Evolutionary conservation across 2,329 filamentous ascomycete genomes (phyloP).

Genomic region (Exophiala oligosperma): DNA sequence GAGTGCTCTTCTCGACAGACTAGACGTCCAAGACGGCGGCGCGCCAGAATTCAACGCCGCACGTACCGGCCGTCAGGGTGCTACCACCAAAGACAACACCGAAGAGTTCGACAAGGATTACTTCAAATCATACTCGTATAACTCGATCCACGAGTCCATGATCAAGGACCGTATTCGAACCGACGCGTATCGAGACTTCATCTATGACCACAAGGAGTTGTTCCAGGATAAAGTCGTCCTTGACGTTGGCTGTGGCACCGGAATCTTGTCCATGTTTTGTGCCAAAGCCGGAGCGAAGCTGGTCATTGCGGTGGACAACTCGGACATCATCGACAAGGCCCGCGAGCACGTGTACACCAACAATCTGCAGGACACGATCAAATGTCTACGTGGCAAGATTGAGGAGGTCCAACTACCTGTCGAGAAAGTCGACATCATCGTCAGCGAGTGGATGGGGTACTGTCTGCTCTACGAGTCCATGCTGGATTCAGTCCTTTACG

Average conservation of each 20-base stretch:
- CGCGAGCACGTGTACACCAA: conserved; percentile 83
- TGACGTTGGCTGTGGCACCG: conserved; percentile 83
- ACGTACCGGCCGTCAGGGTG: background rate
- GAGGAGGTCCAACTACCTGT: conserved; percentile 82
- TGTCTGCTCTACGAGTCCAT: conserved; percentile 91
- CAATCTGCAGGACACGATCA: conserved; percentile 70
- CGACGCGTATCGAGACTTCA: conserved; percentile 90
- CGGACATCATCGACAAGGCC: conserved; percentile 83
- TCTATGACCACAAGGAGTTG: conserved; percentile 85
- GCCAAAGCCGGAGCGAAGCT: conserved; percentile 82
- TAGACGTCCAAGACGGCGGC: conserved; percentile 50
- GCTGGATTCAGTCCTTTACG: conserved; percentile 88
- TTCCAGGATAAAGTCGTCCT: conserved; percentile 85
- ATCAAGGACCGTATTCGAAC: conserved; percentile 86
- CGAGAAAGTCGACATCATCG: conserved; percentile 84
- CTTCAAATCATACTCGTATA: conserved; percentile 66
- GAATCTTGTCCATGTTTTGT: conserved; percentile 92
- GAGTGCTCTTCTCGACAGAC: conserved; percentile 65
- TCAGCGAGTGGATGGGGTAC: conserved; percentile 99
- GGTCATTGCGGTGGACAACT: conserved; percentile 91
- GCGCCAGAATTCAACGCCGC: background rate
- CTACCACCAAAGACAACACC: conserved; percentile 38
- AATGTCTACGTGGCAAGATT: conserved; percentile 79
- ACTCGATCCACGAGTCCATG: conserved; percentile 94
- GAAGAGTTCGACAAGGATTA: conserved; percentile 58